Evolutionary conservation across 192 early-diverging fungal genomes (phyloP), one percentile per base, ranked within the genome.

Genomic region (Rhizophagus clarus): DNA sequence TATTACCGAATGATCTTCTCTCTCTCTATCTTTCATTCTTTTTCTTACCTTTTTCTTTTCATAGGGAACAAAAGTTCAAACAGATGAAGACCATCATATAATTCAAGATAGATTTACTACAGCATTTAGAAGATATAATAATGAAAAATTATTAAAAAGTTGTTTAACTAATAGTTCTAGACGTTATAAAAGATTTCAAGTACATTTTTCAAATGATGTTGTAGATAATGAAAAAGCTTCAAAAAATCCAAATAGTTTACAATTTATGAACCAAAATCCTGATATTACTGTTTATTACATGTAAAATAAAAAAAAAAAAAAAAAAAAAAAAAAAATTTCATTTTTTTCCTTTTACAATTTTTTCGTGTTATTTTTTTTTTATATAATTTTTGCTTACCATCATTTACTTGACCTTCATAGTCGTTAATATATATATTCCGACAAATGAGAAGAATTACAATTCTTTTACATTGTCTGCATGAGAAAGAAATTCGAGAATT

Each of bases 161-260:
- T 66, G 63, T 66, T 66, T 66, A 32, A 66, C 29, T 3, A 31
- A 14, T 26, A 31, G 63, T 66, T 66, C 63, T 26, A 26, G 63
- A 66, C 63, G 63, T 4, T 31, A 31, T 66, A 31, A 66, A 66
- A 66, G 15, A 14, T 31, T 66, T 66, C 26, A 31, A 31, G 63
- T 66, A 17, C 63, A 66, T 66, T 66, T 66, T 66, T 26, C 63
- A 31, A 31, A 11, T 11, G 63, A 66, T 17, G 63, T 66, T 32
- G 9, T 66, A 31, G 10, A 66, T 31, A 66, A 66, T 66, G 63
- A 66, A 66, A 66, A 66, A 17, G 63, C 63, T 66, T 66, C 63
- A n/a, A 26, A 31, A 31, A 66, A 66, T 66, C 63, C 26, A 17
- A 31, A 12, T 66, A 66, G 14, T 31, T 31, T 31, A 31, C 63